phyloP scores from a whole-genome alignment of 192 early-diverging fungal genomes.

The Mortierella alpina region DNA sequence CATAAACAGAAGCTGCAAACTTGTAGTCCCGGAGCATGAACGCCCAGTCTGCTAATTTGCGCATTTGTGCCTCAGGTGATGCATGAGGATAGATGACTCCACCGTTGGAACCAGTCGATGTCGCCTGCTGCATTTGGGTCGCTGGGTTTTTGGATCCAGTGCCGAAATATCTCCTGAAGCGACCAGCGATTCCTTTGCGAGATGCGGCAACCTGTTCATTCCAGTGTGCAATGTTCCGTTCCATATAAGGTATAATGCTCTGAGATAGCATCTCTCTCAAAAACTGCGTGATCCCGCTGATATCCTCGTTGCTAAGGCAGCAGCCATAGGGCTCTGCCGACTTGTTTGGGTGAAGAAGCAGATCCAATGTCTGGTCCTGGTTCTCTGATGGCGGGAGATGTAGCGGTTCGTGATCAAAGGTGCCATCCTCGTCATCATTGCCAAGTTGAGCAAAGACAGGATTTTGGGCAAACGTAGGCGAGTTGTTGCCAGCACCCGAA shows the following conservation, averaged over 20 bases:
- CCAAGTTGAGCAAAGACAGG: slow-evolving; percentile 39
- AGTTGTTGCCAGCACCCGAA: slow-evolving; percentile 46
- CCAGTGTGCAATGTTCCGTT: slow-evolving; percentile 84
- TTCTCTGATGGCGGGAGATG: slow-evolving; percentile 20
- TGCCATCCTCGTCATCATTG: slow-evolving; percentile 43
- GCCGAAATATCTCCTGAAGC: slow-evolving; percentile 90
- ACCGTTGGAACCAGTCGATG: slow-evolving; percentile 46
- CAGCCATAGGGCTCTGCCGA: slow-evolving; percentile 59
- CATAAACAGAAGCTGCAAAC: slow-evolving; percentile 91
- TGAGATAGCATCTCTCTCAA: slow-evolving; percentile 73
- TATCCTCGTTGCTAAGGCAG: slow-evolving; percentile 65
- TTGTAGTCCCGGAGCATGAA: slow-evolving; percentile 97
- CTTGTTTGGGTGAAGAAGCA: slow-evolving; percentile 34
- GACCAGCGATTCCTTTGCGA: slow-evolving; percentile 88
- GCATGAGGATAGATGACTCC: slow-evolving; percentile 68
- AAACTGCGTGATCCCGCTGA: slow-evolving; percentile 62
- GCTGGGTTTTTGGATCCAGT: slow-evolving; percentile 55
- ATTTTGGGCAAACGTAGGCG: slow-evolving; percentile 45
- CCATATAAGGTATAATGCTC: slow-evolving; percentile 90
- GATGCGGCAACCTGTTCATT: slow-evolving; percentile 93
- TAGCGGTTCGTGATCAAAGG: slow-evolving; percentile 45
- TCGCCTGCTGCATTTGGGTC: slow-evolving; percentile 51
- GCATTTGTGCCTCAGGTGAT: slow-evolving; percentile 92
- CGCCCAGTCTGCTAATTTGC: slow-evolving; percentile 93
- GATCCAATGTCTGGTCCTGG: slow-evolving; percentile 21